Conservation (phyloP, 345 rosid species). For the Noccaea caerulescens region DNA sequence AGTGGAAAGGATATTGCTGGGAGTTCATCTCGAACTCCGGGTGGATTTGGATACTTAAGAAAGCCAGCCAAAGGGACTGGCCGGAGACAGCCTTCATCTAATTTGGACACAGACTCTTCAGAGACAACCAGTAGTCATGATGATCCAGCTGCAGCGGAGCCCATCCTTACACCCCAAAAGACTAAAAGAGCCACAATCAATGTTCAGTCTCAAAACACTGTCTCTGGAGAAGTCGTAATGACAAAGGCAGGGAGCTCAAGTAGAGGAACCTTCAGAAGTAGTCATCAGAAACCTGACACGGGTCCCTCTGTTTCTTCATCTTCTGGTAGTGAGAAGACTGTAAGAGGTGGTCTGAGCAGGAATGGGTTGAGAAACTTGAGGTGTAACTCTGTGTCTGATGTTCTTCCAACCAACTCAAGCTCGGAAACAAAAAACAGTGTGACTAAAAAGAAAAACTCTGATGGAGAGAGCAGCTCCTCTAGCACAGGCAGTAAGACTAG, state of each 20-base stretch:
- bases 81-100: constrained; percentile 51
- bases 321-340: constrained; percentile 51
- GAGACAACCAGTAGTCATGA: constrained; percentile 62
- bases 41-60: constrained; percentile 47
- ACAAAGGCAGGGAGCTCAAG: constrained; percentile 57
- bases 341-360: constrained; percentile 46
- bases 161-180: constrained; percentile 30
- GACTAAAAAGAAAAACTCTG: constrained; percentile 54
- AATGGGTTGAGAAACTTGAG: constrained; percentile 59
- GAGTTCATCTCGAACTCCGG: constrained; percentile 61
- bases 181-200: constrained; percentile 23
- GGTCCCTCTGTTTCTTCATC: constrained; percentile 46
- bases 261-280: constrained; percentile 49
- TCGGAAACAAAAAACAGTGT: constrained; percentile 53
- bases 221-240: constrained; percentile 38
- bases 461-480: constrained; percentile 73
- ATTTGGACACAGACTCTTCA: constrained; percentile 61
- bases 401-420: constrained; percentile 45
- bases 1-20: constrained; percentile 72
- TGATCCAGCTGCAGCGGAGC: constrained; percentile 30
- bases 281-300: constrained; percentile 46
- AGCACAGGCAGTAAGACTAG: constrained; percentile 58
- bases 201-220: constrained; percentile 27
- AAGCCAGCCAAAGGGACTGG: constrained; percentile 34
- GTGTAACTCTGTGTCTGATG: constrained; percentile 63